These are phyloP conservation scores for Mycena metata DNA, from an alignment of 768 basidiomycete species.

Conservation along the genomic window DNA sequence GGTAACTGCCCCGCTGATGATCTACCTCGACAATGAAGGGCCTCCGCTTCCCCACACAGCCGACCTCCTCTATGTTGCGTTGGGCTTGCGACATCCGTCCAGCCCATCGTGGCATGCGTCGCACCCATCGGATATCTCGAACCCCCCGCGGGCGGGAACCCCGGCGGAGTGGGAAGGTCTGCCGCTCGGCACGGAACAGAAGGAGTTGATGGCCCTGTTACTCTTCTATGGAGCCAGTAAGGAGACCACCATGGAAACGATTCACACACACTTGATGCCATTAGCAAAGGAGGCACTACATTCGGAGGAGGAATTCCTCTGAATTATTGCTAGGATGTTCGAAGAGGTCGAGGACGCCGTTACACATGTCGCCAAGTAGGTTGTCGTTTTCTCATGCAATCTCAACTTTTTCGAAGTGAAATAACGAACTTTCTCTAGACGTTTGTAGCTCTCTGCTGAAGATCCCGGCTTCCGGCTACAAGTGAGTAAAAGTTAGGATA, in stretches of 20 bases:
- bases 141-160: too few species aligned
- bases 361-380: background rate
- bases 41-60: background rate
- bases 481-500: too few species aligned
- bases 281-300: constrained; percentile 45
- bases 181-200: constrained; percentile 8
- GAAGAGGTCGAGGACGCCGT: constrained; percentile 22
- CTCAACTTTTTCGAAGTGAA: too few species aligned
- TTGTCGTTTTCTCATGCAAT: too few species aligned
- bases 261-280: constrained; percentile 49
- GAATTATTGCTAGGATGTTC: constrained; percentile 17
- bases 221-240: constrained; percentile 21
- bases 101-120: too few species aligned
- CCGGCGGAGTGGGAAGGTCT: constrained; percentile 15
- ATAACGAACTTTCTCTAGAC: too few species aligned
- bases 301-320: constrained; percentile 18
- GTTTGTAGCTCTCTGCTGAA: too few species aligned
- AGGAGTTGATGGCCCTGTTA: constrained; percentile 17
- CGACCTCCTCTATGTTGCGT: constrained; percentile 16
- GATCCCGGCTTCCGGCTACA: too few species aligned
- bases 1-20: constrained; percentile 4
- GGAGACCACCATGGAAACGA: constrained; percentile 26
- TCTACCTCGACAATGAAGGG: background rate
- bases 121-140: too few species aligned
- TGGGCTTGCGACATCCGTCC: background rate